These are phyloP conservation scores for Litsea cubeba DNA, from an alignment of 164 flowering plant genomes.

Conservation along the genomic window DNA sequence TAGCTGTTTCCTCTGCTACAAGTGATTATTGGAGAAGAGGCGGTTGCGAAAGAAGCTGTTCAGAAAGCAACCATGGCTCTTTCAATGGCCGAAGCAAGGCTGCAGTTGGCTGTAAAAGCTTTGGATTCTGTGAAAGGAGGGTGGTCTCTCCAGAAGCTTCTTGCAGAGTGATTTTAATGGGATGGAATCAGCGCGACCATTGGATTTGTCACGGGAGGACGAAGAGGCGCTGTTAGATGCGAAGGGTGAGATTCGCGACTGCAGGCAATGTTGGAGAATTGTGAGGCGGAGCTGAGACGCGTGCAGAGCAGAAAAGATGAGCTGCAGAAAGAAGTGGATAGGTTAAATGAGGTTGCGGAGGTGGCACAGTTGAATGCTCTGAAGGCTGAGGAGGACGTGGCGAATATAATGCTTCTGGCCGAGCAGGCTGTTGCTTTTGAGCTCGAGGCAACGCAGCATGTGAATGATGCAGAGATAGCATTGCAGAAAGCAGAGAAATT, in stretches of 20 bases:
- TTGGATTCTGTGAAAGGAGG: constrained; percentile 28
- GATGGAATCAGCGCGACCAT: constrained; percentile 20
- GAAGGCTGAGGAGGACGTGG: constrained; percentile 94
- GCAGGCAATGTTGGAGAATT: constrained; percentile 40
- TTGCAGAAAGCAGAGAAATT: constrained; percentile 67
- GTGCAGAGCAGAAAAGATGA: constrained; percentile 67
- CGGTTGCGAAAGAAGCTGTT: constrained; percentile 67
- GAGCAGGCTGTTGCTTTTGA: constrained; percentile 98
- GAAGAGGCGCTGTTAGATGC: constrained; percentile 46
- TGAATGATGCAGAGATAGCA: constrained; percentile 90
- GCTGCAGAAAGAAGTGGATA: constrained; percentile 69
- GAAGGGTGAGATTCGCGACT: constrained; percentile 52
- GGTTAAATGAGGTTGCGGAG: constrained; percentile 70
- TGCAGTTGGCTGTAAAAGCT: constrained; percentile 57
- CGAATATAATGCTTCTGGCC: constrained; percentile 88
- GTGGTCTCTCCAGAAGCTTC: constrained; percentile 24
- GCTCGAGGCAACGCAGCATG: constrained; percentile 76
- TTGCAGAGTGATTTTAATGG: constrained; percentile 24
- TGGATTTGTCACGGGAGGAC: constrained; percentile 21
- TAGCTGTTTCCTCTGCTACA: constrained; percentile 42
- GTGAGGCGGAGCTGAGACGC: constrained; percentile 55
- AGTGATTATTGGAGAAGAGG: constrained; percentile 56
- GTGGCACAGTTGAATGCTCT: constrained; percentile 54
- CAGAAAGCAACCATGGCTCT: constrained; percentile 82
- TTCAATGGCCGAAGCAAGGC: constrained; percentile 87